Percentiles rank a stretch among this genome's conserved stretches.
phyloP scores from a whole-genome alignment of 306 rosid species.

The Elaeagnus macrophylla region DNA sequence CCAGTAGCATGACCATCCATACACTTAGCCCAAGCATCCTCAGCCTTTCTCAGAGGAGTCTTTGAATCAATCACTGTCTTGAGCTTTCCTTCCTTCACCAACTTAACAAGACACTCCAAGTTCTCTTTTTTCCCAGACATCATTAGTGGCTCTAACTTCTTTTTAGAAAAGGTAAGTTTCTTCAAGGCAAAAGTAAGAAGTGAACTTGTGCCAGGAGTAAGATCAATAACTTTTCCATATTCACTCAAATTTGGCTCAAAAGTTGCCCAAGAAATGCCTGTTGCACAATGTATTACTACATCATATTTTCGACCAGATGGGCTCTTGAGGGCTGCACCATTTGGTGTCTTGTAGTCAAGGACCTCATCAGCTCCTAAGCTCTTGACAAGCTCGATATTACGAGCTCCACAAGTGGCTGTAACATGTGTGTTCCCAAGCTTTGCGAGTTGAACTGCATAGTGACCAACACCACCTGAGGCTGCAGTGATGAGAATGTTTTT shows the following conservation, averaged over 20 bases:
- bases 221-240: slow-evolving; percentile 47
- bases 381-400: slow-evolving; percentile 49
- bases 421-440: slow-evolving; percentile 49
- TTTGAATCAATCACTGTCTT: slow-evolving; percentile 43
- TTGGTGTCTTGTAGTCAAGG: slow-evolving; percentile 57
- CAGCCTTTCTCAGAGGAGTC: slow-evolving; percentile 54
- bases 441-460: slow-evolving; percentile 59
- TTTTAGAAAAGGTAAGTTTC: slow-evolving; percentile 54
- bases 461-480: slow-evolving; percentile 56
- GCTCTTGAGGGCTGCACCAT: slow-evolving; percentile 48
- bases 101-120: slow-evolving; percentile 32
- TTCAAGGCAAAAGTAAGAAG: slow-evolving; percentile 22
- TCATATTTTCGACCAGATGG: slow-evolving; percentile 61
- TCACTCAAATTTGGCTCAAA: slow-evolving; percentile 43
- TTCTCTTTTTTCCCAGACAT: slow-evolving; percentile 31
- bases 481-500: slow-evolving; percentile 47
- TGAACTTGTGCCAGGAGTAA: slow-evolving; percentile 30
- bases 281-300: slow-evolving; percentile 39
- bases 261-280: slow-evolving; percentile 52
- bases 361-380: slow-evolving; percentile 69
- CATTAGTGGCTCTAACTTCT: slow-evolving; percentile 36
- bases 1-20: slow-evolving; percentile 57
- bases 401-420: slow-evolving; percentile 68
- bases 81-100: slow-evolving; percentile 50
- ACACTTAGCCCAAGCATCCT: slow-evolving; percentile 75